Percentiles rank a stretch among this genome's conserved stretches.
These are phyloP conservation scores for Candida corydali DNA, from an alignment of 805 yeast species.

Conservation along the genomic window DNA sequence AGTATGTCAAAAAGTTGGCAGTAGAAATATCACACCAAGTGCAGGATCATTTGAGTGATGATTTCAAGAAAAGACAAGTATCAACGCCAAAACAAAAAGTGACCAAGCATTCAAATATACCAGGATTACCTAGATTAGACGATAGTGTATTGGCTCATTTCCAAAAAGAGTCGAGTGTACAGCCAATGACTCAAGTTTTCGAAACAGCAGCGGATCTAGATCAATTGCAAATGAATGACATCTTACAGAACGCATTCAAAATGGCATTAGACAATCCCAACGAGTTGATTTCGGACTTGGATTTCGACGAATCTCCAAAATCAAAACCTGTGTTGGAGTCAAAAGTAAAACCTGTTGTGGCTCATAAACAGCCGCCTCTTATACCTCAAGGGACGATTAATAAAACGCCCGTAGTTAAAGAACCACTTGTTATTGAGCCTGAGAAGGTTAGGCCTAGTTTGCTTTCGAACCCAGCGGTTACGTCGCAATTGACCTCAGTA, in stretches of 20 bases:
- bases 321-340: background rate
- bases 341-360: background rate
- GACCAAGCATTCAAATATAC: slow-evolving; percentile 6
- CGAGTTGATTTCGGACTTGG: slow-evolving; percentile 37
- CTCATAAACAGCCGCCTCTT: background rate
- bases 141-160: slow-evolving; percentile 35
- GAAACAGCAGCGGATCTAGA: too few relatives aligned
- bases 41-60: slow-evolving; percentile 20
- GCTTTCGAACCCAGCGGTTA: slow-evolving; percentile 10
- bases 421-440: background rate
- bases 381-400: background rate
- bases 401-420: background rate
- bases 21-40: slow-evolving; percentile 27
- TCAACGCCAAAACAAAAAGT: slow-evolving; percentile 4
- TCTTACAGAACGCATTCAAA: slow-evolving; percentile 71
- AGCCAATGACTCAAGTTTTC: slow-evolving; percentile 24
- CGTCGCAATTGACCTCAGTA: slow-evolving; percentile 31
- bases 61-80: slow-evolving; percentile 7
- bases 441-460: slow-evolving; percentile 1
- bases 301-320: slow-evolving; percentile 21
- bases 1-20: slow-evolving; percentile 25
- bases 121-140: slow-evolving; percentile 29
- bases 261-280: slow-evolving; percentile 69
- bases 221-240: slow-evolving; percentile 56
- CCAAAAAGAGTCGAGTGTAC: slow-evolving; percentile 25